A percentile compares a stretch with the other conserved stretches of the same genome.
Evolutionary conservation across 148 eudicot genomes (phyloP).

Genomic region (Dianthus caryophyllus): DNA sequence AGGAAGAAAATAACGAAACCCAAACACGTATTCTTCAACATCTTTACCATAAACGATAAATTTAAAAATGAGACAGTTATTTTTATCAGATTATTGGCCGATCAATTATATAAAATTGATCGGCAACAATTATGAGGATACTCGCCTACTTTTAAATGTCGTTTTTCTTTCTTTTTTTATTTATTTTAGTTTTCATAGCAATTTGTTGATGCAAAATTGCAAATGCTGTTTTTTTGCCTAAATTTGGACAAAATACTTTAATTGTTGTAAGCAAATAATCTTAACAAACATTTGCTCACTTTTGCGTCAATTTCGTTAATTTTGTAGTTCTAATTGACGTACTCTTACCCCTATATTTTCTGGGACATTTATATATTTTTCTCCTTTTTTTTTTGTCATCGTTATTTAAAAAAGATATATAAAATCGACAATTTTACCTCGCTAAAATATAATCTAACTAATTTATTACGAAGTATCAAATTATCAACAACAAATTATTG

Average conservation of each 20-base stretch:
- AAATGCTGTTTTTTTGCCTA: background rate
- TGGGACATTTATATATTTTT: too few species aligned
- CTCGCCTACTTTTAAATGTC: conserved; percentile 4
- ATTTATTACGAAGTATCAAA: too few species aligned
- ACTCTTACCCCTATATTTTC: too few species aligned
- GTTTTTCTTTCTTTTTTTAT: background rate
- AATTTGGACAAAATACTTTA: background rate
- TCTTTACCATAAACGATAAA: conserved; percentile 7
- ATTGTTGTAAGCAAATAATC: background rate
- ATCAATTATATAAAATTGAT: conserved; percentile 23
- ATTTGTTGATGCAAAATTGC: background rate
- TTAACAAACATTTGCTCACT: background rate
- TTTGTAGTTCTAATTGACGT: too few species aligned
- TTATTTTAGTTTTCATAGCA: background rate
- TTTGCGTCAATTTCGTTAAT: background rate
- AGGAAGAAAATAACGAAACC: conserved; percentile 46
- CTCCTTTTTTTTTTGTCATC: too few species aligned
- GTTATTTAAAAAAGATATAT: too few species aligned
- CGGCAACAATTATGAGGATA: conserved; percentile 11
- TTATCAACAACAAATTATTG: too few species aligned
- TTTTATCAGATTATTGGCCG: conserved; percentile 5
- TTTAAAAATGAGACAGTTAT: background rate
- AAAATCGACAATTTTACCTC: too few species aligned
- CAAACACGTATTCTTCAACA: conserved; percentile 35
- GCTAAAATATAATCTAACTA: too few species aligned